Base-by-base conservation (phyloP, 2,329 filamentous ascomycete genomes). In the Cladophialophora chaetospira region DNA sequence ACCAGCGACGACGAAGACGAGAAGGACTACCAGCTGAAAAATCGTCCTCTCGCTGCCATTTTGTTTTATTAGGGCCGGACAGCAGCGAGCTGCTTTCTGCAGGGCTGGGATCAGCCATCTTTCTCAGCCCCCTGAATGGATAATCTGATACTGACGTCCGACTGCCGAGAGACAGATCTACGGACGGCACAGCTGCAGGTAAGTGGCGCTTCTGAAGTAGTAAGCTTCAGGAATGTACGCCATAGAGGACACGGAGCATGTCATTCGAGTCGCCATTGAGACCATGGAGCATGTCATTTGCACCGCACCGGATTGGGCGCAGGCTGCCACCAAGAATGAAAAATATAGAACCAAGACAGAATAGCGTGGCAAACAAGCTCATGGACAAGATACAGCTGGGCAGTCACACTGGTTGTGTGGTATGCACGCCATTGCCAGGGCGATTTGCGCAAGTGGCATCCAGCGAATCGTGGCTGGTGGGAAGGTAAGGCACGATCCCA, bases 181-280 rank as follows among this genome's bases (percentile, higher is more conserved):
- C 42, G 35, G 9, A 47, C 26, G 21, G 17, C 31, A 49, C 33
- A 11, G 33, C 54, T 51, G 42, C 43, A 25, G 47, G 33, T n/a
- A 44, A 28, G 31, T 45, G 49, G 42, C 25, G 44, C 23, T 2
- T 53, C 50, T 49, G n/a, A 25, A 26, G 21, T 29, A 15, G 35
- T 50, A 36, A 44, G 35, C 28, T 38, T 10, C 15, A 17, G 48
- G 49, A 58, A 54, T 50, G 50, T 29, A 36, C 50, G 55, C 49
- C 55, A 54, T 58, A 35, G 36, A 54, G 44, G 23, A 23, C 28
- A 44, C 28, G 40, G 35, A 58, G 45, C 55, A 58, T 58, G 55
- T 31, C 50, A 54, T 53, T 29, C 25, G 29, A 19, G 21, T 36
- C 29, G 47, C 47, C 47, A 50, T 40, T 23, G 19, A n/a, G 5